Base-by-base conservation (phyloP, 768 basidiomycete genomes). In the Antrodiella citrinella region DNA sequence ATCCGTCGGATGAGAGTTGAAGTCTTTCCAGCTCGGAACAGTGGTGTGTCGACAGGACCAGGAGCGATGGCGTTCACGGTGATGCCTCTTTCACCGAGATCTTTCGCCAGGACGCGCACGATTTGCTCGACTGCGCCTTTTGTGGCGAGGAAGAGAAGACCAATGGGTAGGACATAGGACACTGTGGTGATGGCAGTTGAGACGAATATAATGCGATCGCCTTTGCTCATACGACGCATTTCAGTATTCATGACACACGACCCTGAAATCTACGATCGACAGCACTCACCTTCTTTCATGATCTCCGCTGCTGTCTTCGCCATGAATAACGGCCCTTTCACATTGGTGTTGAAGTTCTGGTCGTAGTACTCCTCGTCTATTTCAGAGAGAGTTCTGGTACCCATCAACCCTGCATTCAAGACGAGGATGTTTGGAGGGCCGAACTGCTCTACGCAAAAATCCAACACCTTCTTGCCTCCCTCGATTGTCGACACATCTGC, bases 121-220 rank as follows among this genome's bases (percentile, higher is more conserved):
- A 80, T 66, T 54, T 82, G 80, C 59, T 82, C 80, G 48, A 82
- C 67, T 1, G 80, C 80, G 30, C 77, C 80, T 61, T 81, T 80
- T 0, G 78, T 72, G 22, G 75, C 73, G 50, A 72, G 68, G 62
- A 80, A 81, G 43, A 73, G 64, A 22, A 82, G 68, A 15, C 70
- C 69, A 51, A 73, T 73, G 0, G 80, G 73, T 4, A 67, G 62
- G 26, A 81, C 65, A 18, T 61, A 68, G 0, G 74, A 69, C 7
- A 71, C 65, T 18, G 54, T 56, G 4, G 77, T 75, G 41, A 82
- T 60, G 38, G 74, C 75, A 3, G 72, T 71, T 0, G 78, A 80
- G 62, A 80, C 72, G 65, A 82, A 79, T 40, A 82, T 72, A 50
- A 82, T 71, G 4, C 78, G 72, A 2, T 76, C 73, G 7, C 80